Base-by-base conservation (phyloP, 2,329 filamentous ascomycete genomes). In the Colletotrichum sp. region DNA sequence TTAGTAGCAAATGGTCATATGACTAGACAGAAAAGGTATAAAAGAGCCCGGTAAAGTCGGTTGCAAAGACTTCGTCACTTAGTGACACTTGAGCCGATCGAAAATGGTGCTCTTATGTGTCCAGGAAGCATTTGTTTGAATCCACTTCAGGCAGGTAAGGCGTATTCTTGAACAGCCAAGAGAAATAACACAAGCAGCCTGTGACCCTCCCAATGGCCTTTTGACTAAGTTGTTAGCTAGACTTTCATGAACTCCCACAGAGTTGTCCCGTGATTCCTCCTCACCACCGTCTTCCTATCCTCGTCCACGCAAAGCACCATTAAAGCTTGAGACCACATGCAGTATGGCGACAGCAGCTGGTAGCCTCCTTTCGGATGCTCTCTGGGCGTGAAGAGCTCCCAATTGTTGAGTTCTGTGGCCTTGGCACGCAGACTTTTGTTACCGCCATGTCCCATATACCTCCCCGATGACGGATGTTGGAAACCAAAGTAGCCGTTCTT, bases 401-500 rank as follows among this genome's bases (percentile, higher is more conserved):
- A 73, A 0, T 6, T n/a, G 1, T 21, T 7, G 4, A 73, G 14
- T n/a, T 65, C 8, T 0, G 4, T 34, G 2, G 59, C 14, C 10
- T 13, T 14, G 8, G 48, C 43, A 7, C n/a, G 12, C 5, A 74
- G 12, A n/a, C 8, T 7, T 2, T 72, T 75, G 3, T 58, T 58
- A n/a, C 71, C 73, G 63, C 84, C 77, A 32, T 85, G 82, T 1
- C 85, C 84, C 5, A 86, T 79, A 32, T 82, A 81, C 2, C 73
- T 82, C 1, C 81, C 80, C 2, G 83, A 83, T 4, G 81, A 79
- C 21, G 78, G 79, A 73, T 85, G 84, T 26, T 79, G 79, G 66
- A 86, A 86, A 0, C 85, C 85, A 0, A 86, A 75, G 83, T 83
- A 86, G 4, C 84, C 82, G 7, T 83, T 78, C 32, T 77, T 80